phyloP scores from a whole-genome alignment of 1,139 yeast genomes.

The Saccharomyces hybrid region DNA sequence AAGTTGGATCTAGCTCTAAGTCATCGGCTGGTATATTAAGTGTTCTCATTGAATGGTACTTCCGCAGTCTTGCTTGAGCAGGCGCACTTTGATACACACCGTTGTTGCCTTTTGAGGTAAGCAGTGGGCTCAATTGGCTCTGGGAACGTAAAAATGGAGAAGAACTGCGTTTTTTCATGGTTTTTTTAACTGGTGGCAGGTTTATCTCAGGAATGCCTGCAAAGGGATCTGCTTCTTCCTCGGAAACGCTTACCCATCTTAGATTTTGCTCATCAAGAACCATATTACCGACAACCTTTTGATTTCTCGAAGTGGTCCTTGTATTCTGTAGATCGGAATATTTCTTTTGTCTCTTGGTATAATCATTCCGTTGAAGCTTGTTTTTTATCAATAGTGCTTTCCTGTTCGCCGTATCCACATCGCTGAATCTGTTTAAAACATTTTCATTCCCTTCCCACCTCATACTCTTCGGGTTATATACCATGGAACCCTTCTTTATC shows the following conservation, averaged over 20 bases:
- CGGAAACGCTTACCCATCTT: conserved; percentile 41
- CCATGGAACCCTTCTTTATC: conserved; percentile 37
- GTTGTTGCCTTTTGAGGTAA: neutral
- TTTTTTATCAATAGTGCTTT: conserved; percentile 22
- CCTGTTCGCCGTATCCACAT: conserved; percentile 19
- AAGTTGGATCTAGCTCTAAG: too few species aligned
- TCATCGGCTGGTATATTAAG: too few species aligned
- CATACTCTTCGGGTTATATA: conserved; percentile 43
- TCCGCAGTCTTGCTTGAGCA: conserved; percentile 9
- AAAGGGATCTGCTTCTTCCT: conserved; percentile 37
- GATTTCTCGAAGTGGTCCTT: conserved; percentile 8
- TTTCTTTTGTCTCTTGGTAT: too few species aligned
- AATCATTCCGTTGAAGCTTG: conserved; percentile 8
- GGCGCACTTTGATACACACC: conserved; percentile 2
- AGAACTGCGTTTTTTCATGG: conserved; percentile 7
- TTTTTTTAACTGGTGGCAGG: conserved; percentile 7
- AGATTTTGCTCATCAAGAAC: conserved; percentile 48
- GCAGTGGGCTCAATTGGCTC: conserved; percentile 11
- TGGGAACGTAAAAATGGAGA: conserved; percentile 23
- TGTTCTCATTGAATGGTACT: conserved; percentile 21
- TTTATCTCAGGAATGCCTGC: conserved; percentile 15
- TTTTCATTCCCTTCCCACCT: conserved; percentile 59
- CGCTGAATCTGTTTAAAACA: conserved; percentile 41
- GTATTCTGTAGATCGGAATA: neutral
- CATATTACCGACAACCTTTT: conserved; percentile 42